A percentile compares a stretch with the other conserved stretches of the same genome.
These are phyloP conservation scores for Didymella glomerata DNA, from an alignment of 2,329 filamentous ascomycete species.

Conservation along the genomic window DNA sequence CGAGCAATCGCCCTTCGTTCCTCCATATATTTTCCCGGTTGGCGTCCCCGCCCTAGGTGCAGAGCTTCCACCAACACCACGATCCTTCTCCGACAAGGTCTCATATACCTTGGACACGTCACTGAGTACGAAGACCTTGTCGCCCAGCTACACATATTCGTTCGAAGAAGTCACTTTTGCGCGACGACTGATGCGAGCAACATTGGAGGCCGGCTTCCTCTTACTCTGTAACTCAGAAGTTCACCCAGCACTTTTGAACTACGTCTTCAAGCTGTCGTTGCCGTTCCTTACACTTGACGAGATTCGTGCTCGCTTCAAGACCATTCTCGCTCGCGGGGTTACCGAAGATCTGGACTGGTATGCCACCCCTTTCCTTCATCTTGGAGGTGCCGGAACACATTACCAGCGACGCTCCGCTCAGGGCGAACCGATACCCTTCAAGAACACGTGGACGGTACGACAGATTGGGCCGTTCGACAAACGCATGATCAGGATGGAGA, in stretches of 20 bases:
- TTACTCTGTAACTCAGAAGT: slow-evolving; percentile 61
- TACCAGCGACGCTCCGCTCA: slow-evolving; percentile 57
- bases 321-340: slow-evolving; percentile 50
- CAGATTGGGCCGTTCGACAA: slow-evolving; percentile 47
- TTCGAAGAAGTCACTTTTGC: slow-evolving; percentile 73
- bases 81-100: neutral
- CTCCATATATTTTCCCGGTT: slow-evolving; percentile 34
- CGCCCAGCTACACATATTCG: slow-evolving; percentile 63
- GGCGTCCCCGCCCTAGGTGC: slow-evolving; percentile 37
- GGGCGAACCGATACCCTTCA: slow-evolving; percentile 48
- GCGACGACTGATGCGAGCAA: slow-evolving; percentile 72
- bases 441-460: slow-evolving; percentile 45
- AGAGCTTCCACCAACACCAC: slow-evolving; percentile 13
- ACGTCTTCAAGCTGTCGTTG: slow-evolving; percentile 74
- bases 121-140: slow-evolving; percentile 30
- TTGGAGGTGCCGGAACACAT: slow-evolving; percentile 74
- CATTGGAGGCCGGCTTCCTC: slow-evolving; percentile 68
- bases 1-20: slow-evolving; percentile 25
- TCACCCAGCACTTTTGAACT: slow-evolving; percentile 45
- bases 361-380: slow-evolving; percentile 68
- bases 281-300: slow-evolving; percentile 60
- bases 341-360: slow-evolving; percentile 66
- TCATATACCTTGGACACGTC: slow-evolving; percentile 31
- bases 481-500: slow-evolving; percentile 31
- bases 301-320: slow-evolving; percentile 52